A percentile compares a stretch with the other conserved stretches of the same genome.
Conservation (phyloP, 768 basidiomycete genomes). For the Trametes villosa region DNA sequence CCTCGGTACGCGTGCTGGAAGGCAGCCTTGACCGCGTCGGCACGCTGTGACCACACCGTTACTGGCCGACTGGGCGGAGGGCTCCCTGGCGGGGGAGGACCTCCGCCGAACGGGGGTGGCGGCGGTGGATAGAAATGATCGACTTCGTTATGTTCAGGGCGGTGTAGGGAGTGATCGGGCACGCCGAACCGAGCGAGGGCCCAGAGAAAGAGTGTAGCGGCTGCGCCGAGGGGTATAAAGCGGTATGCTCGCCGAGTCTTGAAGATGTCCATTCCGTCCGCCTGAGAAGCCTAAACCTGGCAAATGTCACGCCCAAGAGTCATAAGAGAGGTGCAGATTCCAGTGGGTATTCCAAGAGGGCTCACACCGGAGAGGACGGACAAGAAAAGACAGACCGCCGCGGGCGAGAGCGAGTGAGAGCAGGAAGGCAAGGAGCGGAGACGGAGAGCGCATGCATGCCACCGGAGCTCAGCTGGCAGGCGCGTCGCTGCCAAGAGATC, state of each 20-base stretch:
- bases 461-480: background rate
- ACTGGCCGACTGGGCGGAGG: slow-evolving; percentile 7
- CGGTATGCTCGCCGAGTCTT: slow-evolving; percentile 1
- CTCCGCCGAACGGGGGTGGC: background rate
- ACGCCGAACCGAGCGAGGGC: slow-evolving; percentile 7
- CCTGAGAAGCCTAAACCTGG: background rate
- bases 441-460: background rate
- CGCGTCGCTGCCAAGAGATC: slow-evolving; percentile 1
- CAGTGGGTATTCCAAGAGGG: no score
- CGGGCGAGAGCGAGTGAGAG: no score
- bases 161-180: background rate
- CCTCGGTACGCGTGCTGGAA: slow-evolving; percentile 70
- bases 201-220: slow-evolving; percentile 12
- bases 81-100: background rate
- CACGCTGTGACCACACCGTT: slow-evolving; percentile 54
- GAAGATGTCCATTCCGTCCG: slow-evolving; percentile 2
- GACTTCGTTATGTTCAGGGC: slow-evolving; percentile 6
- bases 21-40: slow-evolving; percentile 60
- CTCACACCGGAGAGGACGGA: no score
- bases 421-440: background rate
- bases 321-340: no score
- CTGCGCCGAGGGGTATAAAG: slow-evolving; percentile 10
- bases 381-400: no score
- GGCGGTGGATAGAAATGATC: slow-evolving; percentile 12
- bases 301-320: no score